Percentiles rank a stretch among this genome's conserved stretches.
Conservation (phyloP, 768 basidiomycete species). For the Lactarius tabidus region DNA sequence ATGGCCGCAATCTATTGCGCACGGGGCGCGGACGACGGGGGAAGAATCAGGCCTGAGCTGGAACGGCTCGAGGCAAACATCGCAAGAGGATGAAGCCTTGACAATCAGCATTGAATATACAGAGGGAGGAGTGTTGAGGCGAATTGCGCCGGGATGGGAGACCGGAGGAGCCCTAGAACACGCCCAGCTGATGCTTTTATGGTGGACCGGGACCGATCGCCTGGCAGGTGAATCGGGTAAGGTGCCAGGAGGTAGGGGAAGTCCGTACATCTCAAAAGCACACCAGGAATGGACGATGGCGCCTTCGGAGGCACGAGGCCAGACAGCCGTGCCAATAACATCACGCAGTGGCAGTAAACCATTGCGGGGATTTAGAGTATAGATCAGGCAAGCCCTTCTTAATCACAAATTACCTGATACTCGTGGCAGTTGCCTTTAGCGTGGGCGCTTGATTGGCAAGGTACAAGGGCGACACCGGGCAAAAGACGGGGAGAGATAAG, state of each 20-base stretch:
- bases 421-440: conserved; percentile 13
- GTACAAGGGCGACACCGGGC: conserved; percentile 2
- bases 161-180: conserved; percentile 25
- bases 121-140: conserved; percentile 14
- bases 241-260: conserved; percentile 5
- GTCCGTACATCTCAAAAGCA: conserved; percentile 10
- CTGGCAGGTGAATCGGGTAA: conserved; percentile 21
- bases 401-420: conserved; percentile 23
- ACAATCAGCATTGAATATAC: conserved; percentile 27
- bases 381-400: conserved; percentile 14
- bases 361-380: conserved; percentile 16
- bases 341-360: conserved; percentile 15
- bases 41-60: conserved; percentile 22
- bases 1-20: conserved; percentile 30
- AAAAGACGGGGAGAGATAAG: conserved; percentile 12
- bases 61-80: conserved; percentile 31
- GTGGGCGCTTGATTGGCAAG: conserved; percentile 7
- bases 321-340: conserved; percentile 11
- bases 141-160: conserved; percentile 14
- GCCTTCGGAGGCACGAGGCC: conserved; percentile 22
- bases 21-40: conserved; percentile 20
- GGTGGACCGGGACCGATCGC: conserved; percentile 23
- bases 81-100: conserved; percentile 30
- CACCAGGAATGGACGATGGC: conserved; percentile 16
- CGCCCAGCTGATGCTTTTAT: conserved; percentile 21